These are phyloP conservation scores for Ogataea ganodermae DNA, from an alignment of 805 yeast genomes.

Conservation along the genomic window DNA sequence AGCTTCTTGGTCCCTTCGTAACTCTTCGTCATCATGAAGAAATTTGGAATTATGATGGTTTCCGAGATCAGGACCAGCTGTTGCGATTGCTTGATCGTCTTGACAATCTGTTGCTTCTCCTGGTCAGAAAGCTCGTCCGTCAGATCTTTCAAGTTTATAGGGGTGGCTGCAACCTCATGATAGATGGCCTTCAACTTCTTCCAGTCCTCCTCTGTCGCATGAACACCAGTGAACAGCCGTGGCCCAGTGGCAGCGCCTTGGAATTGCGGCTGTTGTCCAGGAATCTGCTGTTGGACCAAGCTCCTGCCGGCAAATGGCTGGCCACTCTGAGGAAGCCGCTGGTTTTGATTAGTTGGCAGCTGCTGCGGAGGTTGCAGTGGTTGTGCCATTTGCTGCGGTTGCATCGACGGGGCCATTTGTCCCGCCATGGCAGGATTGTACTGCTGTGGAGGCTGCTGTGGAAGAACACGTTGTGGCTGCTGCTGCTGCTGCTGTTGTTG, in stretches of 20 bases:
- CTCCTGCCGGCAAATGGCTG: slow-evolving; percentile 19
- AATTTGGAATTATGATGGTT: slow-evolving; percentile 69
- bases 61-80: slow-evolving; percentile 70
- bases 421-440: slow-evolving; percentile 11
- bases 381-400: slow-evolving; percentile 13
- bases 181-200: slow-evolving; percentile 60
- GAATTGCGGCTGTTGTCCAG: slow-evolving; percentile 18
- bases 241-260: slow-evolving; percentile 23
- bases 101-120: slow-evolving; percentile 63
- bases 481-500: slow-evolving; percentile 32
- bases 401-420: slow-evolving; percentile 10
- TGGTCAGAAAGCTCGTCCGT: slow-evolving; percentile 60
- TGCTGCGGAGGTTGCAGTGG: slow-evolving; percentile 27
- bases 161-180: slow-evolving; percentile 68
- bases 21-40: slow-evolving; percentile 73
- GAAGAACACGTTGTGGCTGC: background rate
- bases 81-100: slow-evolving; percentile 53
- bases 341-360: slow-evolving; percentile 38
- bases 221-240: slow-evolving; percentile 35
- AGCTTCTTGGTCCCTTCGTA: slow-evolving; percentile 74
- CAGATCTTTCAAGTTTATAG: slow-evolving; percentile 65
- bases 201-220: slow-evolving; percentile 62
- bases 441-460: slow-evolving; percentile 7
- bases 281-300: slow-evolving; percentile 10
- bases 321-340: slow-evolving; percentile 22